Base-by-base conservation (phyloP, 768 basidiomycete species). In the Panaeolus cyanescens region DNA sequence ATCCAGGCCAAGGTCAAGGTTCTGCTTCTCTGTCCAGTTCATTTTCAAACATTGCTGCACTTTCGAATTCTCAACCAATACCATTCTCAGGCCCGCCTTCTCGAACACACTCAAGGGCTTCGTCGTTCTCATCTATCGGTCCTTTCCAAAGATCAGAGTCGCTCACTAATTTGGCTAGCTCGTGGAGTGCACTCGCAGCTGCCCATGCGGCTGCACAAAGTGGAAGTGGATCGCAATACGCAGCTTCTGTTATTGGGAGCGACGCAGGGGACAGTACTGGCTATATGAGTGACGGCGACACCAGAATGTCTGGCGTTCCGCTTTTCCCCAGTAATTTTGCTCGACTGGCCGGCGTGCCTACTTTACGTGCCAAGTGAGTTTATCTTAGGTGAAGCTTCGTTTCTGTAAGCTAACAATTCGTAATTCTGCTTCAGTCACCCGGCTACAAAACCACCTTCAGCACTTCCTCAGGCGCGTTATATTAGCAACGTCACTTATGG, bases 271-370 rank as follows among this genome's bases (percentile, higher is more conserved):
- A 72, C 56, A 69, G 66, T 30, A 68, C 65, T 56, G 69, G 68
- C 65, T 72, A 75, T 60, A 36, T 68, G 55, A 68, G 71, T 53
- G 68, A 72, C 60, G 83, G 81, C 8, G 90, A 92, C 64, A 28
- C 45, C 22, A 81, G 91, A 5, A 80, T 77, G 1, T 86, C 89
- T 1, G 93, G 91, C 0, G 84, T 87, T 64, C 93, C 92, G 13
- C 75, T 94, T 6, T 96, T 96, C 77, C 91, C 91, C 3, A 89
- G 85, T 65, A 91, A 85, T 69, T 96, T 94, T 73, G 85, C 90
- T 32, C 82, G 83, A 58, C 72, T 94, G 63, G 83, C 84, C 25
- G 65, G 82, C 33, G 84, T 83, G 32, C 91, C 92, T 20, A 92
- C 89, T 22, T 74, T 93, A 66, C 72, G 75, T 13, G 83, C 83